These are phyloP conservation scores for Parmelia sp. DNA, from an alignment of 495 filamentous ascomycete species.

Conservation along the genomic window DNA sequence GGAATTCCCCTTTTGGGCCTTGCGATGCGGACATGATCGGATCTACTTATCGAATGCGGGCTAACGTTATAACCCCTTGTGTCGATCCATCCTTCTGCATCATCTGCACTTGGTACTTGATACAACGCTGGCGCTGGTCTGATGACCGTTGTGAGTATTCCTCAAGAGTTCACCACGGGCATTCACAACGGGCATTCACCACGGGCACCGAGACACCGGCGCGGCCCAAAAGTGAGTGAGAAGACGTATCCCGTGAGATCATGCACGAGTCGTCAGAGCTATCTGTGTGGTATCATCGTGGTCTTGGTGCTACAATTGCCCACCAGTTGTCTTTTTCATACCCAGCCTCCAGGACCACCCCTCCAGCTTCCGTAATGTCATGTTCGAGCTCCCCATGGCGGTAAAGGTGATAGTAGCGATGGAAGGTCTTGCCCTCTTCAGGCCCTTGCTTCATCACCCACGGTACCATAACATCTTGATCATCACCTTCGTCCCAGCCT, in stretches of 20 bases:
- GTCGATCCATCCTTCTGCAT: neutral
- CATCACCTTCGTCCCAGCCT: slow-evolving; percentile 82
- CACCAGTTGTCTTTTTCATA: slow-evolving; percentile 99
- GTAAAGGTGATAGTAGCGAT: slow-evolving; percentile 95
- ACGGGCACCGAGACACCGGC: neutral
- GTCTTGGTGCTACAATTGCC: slow-evolving; percentile 52
- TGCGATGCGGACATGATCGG: neutral
- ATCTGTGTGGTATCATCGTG: neutral
- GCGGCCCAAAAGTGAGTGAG: neutral
- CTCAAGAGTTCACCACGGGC: neutral
- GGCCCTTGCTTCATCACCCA: slow-evolving; percentile 65
- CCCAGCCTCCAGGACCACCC: slow-evolving; percentile 67
- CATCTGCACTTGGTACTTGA: neutral
- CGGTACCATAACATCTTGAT: slow-evolving; percentile 92
- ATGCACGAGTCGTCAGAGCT: neutral
- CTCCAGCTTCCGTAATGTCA: slow-evolving; percentile 70
- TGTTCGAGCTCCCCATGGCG: slow-evolving; percentile 76
- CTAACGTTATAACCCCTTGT: neutral
- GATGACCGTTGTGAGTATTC: neutral
- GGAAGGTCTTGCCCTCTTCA: slow-evolving; percentile 52
- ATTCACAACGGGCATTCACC: neutral
- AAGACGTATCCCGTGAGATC: neutral
- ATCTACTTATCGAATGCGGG: neutral
- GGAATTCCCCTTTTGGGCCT: neutral
- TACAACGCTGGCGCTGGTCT: too few species aligned